Evolutionary conservation across 768 basidiomycete genomes (phyloP).

Genomic region (Leccinellum albellum): DNA sequence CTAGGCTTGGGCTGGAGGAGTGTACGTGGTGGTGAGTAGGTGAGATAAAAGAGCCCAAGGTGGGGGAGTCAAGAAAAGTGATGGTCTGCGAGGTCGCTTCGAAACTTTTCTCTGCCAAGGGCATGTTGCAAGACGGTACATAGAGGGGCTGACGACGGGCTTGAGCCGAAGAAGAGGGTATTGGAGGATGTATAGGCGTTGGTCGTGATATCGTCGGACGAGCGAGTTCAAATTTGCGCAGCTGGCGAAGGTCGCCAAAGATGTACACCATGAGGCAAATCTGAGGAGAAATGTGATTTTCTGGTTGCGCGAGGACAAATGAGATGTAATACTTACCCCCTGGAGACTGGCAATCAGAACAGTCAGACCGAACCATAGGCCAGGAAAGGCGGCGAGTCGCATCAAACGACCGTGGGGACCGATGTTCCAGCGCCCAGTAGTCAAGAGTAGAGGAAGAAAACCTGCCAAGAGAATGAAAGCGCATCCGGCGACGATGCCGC

Average conservation of each 20-base stretch:
- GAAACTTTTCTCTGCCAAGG: constrained; percentile 1
- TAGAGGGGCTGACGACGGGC: neutral
- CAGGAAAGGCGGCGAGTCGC: constrained; percentile 58
- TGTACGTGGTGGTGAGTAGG: constrained; percentile 1
- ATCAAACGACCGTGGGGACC: constrained; percentile 45
- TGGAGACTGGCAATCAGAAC: constrained; percentile 60
- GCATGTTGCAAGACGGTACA: constrained; percentile 7
- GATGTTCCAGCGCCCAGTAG: constrained; percentile 33
- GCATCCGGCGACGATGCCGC: constrained; percentile 63
- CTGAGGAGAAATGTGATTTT: constrained; percentile 20
- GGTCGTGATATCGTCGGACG: constrained; percentile 59
- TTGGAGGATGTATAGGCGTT: constrained; percentile 14
- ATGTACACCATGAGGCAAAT: constrained; percentile 73
- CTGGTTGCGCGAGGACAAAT: neutral
- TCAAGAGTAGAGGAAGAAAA: constrained; percentile 51
- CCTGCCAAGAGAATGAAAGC: constrained; percentile 47
- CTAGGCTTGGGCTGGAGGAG: constrained; percentile 5
- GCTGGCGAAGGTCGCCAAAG: constrained; percentile 75
- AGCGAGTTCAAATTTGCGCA: constrained; percentile 74
- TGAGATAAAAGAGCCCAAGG: neutral
- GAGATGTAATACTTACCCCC: constrained; percentile 43
- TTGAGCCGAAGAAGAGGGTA: neutral
- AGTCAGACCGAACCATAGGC: constrained; percentile 66
- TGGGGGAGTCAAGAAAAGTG: constrained; percentile 12
- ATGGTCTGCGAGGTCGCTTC: neutral